phyloP scores from a whole-genome alignment of 768 basidiomycete species.

The Calocybe gangraenosa region DNA sequence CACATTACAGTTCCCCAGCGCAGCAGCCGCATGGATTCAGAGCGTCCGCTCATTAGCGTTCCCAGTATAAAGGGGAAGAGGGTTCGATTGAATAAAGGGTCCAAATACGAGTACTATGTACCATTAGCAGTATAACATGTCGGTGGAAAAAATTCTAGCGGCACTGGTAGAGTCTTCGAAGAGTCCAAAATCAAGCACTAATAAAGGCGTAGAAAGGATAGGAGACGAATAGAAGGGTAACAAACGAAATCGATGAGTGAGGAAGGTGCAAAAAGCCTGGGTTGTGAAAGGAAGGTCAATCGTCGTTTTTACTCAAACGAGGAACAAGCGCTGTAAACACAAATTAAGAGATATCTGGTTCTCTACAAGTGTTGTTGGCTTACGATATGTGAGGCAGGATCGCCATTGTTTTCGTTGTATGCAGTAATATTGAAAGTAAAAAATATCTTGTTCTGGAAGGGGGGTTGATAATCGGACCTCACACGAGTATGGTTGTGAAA shows the following conservation, averaged over 20 bases:
- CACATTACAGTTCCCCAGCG: constrained; percentile 32
- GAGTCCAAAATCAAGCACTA: no score
- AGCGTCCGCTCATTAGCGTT: constrained; percentile 31
- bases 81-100: not conserved
- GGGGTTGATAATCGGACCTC: not conserved
- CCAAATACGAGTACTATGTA: no score
- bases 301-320: no score
- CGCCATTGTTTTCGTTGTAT: constrained; percentile 30
- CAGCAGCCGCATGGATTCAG: constrained; percentile 35
- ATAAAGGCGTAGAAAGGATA: no score
- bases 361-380: constrained; percentile 15
- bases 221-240: no score
- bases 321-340: constrained; percentile 14
- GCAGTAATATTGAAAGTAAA: constrained; percentile 39
- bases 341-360: not conserved
- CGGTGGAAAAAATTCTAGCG: no score
- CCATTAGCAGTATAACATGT: no score
- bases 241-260: no score
- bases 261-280: no score
- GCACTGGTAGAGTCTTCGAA: no score
- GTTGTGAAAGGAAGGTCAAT: no score
- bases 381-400: constrained; percentile 30
- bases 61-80: constrained; percentile 24
- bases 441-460: constrained; percentile 31
- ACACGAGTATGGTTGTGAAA: no score